phyloP scores from a whole-genome alignment of 352 stramenopile species.

The Phytopythium sindhum region DNA sequence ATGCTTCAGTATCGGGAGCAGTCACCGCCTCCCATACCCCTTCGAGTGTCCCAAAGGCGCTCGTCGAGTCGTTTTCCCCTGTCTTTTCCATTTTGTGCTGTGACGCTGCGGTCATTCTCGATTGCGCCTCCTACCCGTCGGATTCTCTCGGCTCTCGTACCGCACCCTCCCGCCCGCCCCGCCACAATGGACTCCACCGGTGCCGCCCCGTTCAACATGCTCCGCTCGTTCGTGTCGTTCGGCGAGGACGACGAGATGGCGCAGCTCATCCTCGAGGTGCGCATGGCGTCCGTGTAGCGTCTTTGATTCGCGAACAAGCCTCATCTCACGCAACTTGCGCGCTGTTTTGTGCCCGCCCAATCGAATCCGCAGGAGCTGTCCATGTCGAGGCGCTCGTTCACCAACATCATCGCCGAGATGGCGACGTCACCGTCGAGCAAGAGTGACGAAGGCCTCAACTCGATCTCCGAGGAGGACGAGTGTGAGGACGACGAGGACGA shows the following conservation, averaged over 20 bases:
- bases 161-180: neutral
- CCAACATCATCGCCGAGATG: slow-evolving; percentile 55
- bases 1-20: neutral
- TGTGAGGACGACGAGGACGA: slow-evolving; percentile 18
- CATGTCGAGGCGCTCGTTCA: slow-evolving; percentile 53
- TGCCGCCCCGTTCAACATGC: slow-evolving; percentile 31
- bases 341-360: neutral
- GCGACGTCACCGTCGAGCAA: slow-evolving; percentile 57
- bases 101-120: slow-evolving; percentile 1
- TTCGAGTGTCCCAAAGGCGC: slow-evolving; percentile 10
- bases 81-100: slow-evolving; percentile 2
- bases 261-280: slow-evolving; percentile 73
- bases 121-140: slow-evolving; percentile 13
- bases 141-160: neutral
- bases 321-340: neutral
- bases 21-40: neutral
- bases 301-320: neutral
- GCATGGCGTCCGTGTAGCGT: neutral
- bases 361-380: slow-evolving; percentile 52
- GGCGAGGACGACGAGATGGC: slow-evolving; percentile 68
- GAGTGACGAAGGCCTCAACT: slow-evolving; percentile 55
- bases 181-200: slow-evolving; percentile 32
- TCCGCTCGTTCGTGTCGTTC: slow-evolving; percentile 72
- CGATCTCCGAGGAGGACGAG: slow-evolving; percentile 64
- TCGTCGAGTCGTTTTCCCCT: slow-evolving; percentile 16